A percentile compares a stretch with the other conserved stretches of the same genome.
Conservation (phyloP, 2,329 filamentous ascomycete genomes). For the Neonectria punicea region DNA sequence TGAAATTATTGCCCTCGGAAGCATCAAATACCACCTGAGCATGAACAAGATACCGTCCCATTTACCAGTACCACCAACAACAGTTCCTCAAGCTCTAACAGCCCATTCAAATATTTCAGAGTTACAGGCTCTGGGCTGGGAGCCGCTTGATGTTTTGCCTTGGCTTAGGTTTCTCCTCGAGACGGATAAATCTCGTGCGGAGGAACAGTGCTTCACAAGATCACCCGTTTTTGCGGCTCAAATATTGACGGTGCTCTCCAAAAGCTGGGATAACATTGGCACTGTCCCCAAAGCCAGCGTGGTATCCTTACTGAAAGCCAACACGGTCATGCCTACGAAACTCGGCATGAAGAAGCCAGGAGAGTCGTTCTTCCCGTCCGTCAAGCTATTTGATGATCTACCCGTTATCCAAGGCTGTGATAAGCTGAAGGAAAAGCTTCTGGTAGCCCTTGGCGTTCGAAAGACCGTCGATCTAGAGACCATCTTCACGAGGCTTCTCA, state of each 20-base stretch:
- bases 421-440: slow-evolving; percentile 89
- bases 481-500: slow-evolving; percentile 88
- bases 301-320: slow-evolving; percentile 69
- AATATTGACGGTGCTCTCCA: slow-evolving; percentile 83
- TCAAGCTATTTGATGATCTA: slow-evolving; percentile 94
- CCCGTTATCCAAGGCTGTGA: slow-evolving; percentile 81
- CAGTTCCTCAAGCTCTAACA: slow-evolving; percentile 87
- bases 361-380: slow-evolving; percentile 92
- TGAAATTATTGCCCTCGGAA: slow-evolving; percentile 79
- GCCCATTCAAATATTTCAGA: slow-evolving; percentile 73
- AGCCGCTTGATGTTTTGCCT: slow-evolving; percentile 81
- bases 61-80: slow-evolving; percentile 81
- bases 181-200: slow-evolving; percentile 66
- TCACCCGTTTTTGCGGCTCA: slow-evolving; percentile 80
- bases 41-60: slow-evolving; percentile 83
- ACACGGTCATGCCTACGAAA: slow-evolving; percentile 89
- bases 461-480: slow-evolving; percentile 96
- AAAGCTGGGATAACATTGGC: slow-evolving; percentile 87
- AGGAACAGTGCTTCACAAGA: slow-evolving; percentile 76
- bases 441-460: slow-evolving; percentile 84
- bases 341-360: slow-evolving; percentile 85
- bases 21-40: slow-evolving; percentile 79
- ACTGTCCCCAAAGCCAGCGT: slow-evolving; percentile 73
- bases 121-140: slow-evolving; percentile 86
- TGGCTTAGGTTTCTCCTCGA: slow-evolving; percentile 88